These are phyloP conservation scores for Pseudopithomyces maydicus DNA, from an alignment of 2,329 filamentous ascomycete genomes.

Conservation along the genomic window DNA sequence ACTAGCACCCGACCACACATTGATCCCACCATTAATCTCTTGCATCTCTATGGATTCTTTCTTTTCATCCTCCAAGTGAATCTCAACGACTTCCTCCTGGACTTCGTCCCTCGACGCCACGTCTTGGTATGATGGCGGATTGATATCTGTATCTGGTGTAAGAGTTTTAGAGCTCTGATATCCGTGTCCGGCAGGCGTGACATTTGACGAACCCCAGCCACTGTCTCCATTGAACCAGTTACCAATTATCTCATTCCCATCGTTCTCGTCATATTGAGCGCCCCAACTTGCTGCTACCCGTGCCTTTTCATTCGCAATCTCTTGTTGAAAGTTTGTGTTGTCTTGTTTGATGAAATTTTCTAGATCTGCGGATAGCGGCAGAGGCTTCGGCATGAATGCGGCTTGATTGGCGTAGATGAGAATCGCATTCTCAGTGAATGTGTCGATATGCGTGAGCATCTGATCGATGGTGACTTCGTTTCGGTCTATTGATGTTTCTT, in stretches of 20 bases:
- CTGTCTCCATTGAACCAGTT: slow-evolving; percentile 25
- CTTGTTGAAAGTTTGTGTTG: slow-evolving; percentile 46
- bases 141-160: slow-evolving; percentile 40
- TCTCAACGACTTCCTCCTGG: slow-evolving; percentile 24
- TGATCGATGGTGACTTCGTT: slow-evolving; percentile 54
- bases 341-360: slow-evolving; percentile 56
- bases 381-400: slow-evolving; percentile 24
- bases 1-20: slow-evolving; percentile 23
- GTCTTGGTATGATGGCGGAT: neutral
- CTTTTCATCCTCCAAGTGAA: neutral
- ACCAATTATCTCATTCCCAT: slow-evolving; percentile 8
- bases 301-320: slow-evolving; percentile 27
- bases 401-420: slow-evolving; percentile 64
- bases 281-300: slow-evolving; percentile 14
- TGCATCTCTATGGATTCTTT: slow-evolving; percentile 25
- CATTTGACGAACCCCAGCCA: slow-evolving; percentile 20
- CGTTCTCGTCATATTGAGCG: neutral
- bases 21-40: slow-evolving; percentile 30
- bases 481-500: slow-evolving; percentile 29
- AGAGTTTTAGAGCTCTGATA: slow-evolving; percentile 31
- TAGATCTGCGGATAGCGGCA: slow-evolving; percentile 32
- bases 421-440: slow-evolving; percentile 58
- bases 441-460: slow-evolving; percentile 59
- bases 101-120: neutral
- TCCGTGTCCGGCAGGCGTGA: slow-evolving; percentile 24